Evolutionary conservation across 495 filamentous ascomycete species (phyloP), one percentile per base, ranked within the genome.

Genomic region (Penicillium coprophilum): DNA sequence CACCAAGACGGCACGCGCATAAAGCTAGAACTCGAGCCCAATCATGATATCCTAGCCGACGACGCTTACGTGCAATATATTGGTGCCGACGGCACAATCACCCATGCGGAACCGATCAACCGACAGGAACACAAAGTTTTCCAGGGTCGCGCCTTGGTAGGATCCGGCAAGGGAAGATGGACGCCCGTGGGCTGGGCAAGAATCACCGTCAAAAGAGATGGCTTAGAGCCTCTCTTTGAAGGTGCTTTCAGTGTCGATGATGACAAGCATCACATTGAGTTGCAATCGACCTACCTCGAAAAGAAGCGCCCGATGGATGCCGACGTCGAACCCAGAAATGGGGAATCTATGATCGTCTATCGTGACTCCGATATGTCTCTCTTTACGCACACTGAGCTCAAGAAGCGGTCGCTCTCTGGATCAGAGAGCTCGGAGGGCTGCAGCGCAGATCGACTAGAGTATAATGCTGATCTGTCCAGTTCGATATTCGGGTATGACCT

Each of bases 291-390:
- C 36, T 98, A 94, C 63, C 78, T 82, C 64, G 79, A 83, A 61
- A 96, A 90, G 50, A 83, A 83, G 62, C 85, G 89, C 56, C 69
- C 70, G 1, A 74, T 86, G n/a, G 94, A 98, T 68, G 88, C 89
- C n/a, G 72, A 78, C 23, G 68, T 90, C 13, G 81, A 85, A 46
- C 64, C 71, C 30, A 74, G 67, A 17, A 81, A 76, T 2, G 81
- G 85, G 19, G 91, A 96, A 46, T 91, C 84, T 64, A 96, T 98
- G 94, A 73, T 96, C 20, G 81, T 96, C 6, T 97, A 87, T 73
- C 83, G 92, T 34, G 92, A 98, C 69, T 94, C 91, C 31, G 95
- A 98, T 68, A 85, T 94, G 68, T 72, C 76, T 27, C 68, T 58
- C 11, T 55, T 64, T n/a, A 46, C 63, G 10, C 81, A 84, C 50